Evolutionary conservation across 148 eudicot genomes (phyloP).

Genomic region (Simmondsia chinensis): DNA sequence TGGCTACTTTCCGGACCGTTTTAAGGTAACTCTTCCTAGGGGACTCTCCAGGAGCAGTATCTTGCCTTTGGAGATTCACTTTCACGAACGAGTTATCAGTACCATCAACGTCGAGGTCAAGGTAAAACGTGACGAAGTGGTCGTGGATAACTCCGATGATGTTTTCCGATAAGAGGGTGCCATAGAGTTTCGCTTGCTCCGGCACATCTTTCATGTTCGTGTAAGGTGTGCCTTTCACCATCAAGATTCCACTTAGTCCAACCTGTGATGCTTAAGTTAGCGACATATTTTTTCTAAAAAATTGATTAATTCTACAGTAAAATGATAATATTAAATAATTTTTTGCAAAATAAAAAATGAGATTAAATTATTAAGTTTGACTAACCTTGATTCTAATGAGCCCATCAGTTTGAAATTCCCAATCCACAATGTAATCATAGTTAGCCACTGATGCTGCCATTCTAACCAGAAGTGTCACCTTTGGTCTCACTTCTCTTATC

Average conservation of each 20-base stretch:
- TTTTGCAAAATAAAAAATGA: background rate
- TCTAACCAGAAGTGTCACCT: conserved; percentile 89
- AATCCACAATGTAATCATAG: conserved; percentile 90
- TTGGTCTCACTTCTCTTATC: conserved; percentile 92
- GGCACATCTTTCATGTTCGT: conserved; percentile 70
- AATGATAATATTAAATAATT: too few species aligned
- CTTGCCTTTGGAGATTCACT: conserved; percentile 53
- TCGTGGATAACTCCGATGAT: conserved; percentile 89
- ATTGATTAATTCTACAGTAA: too few species aligned
- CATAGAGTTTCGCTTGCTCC: conserved; percentile 47
- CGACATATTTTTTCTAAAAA: too few species aligned
- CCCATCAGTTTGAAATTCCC: conserved; percentile 98
- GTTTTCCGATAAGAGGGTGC: conserved; percentile 83
- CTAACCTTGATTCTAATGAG: conserved; percentile 74
- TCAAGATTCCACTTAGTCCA: conserved; percentile 88
- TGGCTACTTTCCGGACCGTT: conserved; percentile 65
- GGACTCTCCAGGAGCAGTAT: conserved; percentile 43
- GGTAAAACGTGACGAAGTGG: conserved; percentile 78
- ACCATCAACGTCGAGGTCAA: conserved; percentile 91
- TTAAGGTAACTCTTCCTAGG: conserved; percentile 84
- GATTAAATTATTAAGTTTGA: background rate
- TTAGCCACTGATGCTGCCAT: conserved; percentile 99
- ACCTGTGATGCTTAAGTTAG: conserved; percentile 35
- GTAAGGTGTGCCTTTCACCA: conserved; percentile 77
- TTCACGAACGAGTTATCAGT: conserved; percentile 86